These are phyloP conservation scores for Aspergillus luchuensis DNA, from an alignment of 2,329 filamentous ascomycete genomes.

Conservation along the genomic window DNA sequence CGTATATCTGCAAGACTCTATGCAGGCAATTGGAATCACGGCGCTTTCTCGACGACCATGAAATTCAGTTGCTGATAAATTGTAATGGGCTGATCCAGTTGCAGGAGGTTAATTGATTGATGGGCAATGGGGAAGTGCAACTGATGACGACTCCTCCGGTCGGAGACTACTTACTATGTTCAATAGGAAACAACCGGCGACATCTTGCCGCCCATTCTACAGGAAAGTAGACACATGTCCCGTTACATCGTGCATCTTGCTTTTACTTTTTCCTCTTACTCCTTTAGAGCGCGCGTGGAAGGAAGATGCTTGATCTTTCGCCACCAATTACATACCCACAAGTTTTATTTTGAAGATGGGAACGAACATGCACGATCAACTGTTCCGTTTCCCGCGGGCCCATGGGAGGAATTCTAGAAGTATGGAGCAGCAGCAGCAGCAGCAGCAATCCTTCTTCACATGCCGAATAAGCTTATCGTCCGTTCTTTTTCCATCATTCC, in stretches of 20 bases:
- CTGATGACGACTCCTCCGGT: not conserved
- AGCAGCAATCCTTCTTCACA: not conserved
- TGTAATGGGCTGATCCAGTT: not conserved
- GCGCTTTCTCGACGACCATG: not conserved
- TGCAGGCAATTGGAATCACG: not conserved
- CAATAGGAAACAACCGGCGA: not conserved
- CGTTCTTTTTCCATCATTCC: not conserved
- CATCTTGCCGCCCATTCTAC: not conserved
- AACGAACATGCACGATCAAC: not conserved
- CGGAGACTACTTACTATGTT: not conserved
- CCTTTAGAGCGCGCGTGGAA: not conserved
- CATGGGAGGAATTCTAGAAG: not conserved
- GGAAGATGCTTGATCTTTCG: not conserved
- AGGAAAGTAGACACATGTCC: not conserved
- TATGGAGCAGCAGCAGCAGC: not conserved
- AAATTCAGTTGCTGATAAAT: not conserved
- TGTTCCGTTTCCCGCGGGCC: not conserved
- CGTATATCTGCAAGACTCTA: not conserved
- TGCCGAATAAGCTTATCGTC: not conserved
- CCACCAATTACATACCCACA: not conserved
- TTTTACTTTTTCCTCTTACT: no score
- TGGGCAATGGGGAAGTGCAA: not conserved
- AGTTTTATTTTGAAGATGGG: not conserved
- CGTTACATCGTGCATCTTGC: not conserved
- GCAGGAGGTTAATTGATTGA: not conserved